Conservation (phyloP, 352 stramenopile species). For the Globisporangium solare region DNA sequence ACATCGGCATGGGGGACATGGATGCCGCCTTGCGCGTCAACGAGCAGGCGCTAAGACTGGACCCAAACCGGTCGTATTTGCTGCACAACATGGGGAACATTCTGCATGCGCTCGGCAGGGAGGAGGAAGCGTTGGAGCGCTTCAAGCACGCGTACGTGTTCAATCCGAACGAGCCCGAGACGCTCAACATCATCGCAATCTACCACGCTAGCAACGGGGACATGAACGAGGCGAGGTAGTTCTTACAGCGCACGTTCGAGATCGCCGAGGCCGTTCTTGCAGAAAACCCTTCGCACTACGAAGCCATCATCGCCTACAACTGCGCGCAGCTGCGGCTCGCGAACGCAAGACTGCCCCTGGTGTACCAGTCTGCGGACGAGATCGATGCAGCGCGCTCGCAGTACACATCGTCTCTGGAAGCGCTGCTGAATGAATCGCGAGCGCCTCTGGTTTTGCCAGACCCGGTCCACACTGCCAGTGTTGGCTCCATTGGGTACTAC, state of each 20-base stretch:
- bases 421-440: conserved; percentile 1
- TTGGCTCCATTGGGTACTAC: conserved; percentile 55
- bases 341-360: conserved; percentile 17
- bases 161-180: too few relatives aligned
- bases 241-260: conserved; percentile 3
- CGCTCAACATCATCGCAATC: conserved; percentile 8
- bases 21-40: conserved; percentile 14
- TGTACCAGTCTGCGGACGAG: conserved; percentile 22
- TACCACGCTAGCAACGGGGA: conserved; percentile 20
- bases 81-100: conserved; percentile 27
- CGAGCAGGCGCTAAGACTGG: conserved; percentile 9
- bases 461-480: conserved; percentile 17
- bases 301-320: not conserved
- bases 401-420: conserved; percentile 14
- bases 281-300: not conserved
- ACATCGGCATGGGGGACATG: conserved; percentile 8
- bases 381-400: conserved; percentile 8
- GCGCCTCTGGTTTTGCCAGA: conserved; percentile 13
- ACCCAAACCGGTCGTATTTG: conserved; percentile 15
- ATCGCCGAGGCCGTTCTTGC: not conserved
- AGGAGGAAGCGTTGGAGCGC: conserved; percentile 10
- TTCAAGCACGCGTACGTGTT: conserved; percentile 11
- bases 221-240: not conserved
- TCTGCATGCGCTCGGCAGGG: conserved; percentile 3
- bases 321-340: conserved; percentile 19